Evolutionary conservation across 1,284 basidiomycete species (phyloP), one percentile per base, ranked within the genome.

Genomic region (Laetiporus sulphureus): DNA sequence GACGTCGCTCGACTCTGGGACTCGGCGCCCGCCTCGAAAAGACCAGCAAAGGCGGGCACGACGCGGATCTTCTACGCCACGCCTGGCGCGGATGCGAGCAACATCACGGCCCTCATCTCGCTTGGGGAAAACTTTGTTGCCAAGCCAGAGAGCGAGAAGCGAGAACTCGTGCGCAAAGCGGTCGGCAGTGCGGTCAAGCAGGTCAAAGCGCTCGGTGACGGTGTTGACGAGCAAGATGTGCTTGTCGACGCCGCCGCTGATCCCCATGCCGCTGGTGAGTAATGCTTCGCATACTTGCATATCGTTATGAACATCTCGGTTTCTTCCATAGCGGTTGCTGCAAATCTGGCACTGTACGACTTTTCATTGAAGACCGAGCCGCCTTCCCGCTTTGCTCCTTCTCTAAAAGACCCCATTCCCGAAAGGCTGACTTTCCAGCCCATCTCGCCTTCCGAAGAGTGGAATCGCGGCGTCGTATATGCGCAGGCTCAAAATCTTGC

Each of bases 401-500:
- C 73, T 35, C 59, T 68, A 38, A 65, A 62, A 41, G 67, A 71
- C 33, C 60, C 68, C 4, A 58, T 69, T 12, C 69, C 75, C 0
- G 69, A 72, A 30, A 71, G 74, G 46, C 51, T 80, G 12, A 58
- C 56, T 0, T 63, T 85, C 36, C 55, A 62, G 5, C 72, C 83
- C 3, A 40, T 71, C 5, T 44, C 65, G 5, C 41, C 48, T 1
- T 75, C 75, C 2, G 61, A 66, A 38, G 77, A 78, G 42, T 91
- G 88, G 88, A 71, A 83, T 24, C 70, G 72, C 6, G 88, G 88
- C 24, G 70, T 75, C 2, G 51, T 83, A 31, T 91, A 87, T 54
- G 88, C 81, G 2, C 66, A 80, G 45, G 81, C 87, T 3, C 91
- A 94, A 65, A 94, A 94, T 61, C 67, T 90, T 53, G 87, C 90